Base-by-base conservation (phyloP, 2,329 filamentous ascomycete species). In the Teratosphaeria nubilosa region DNA sequence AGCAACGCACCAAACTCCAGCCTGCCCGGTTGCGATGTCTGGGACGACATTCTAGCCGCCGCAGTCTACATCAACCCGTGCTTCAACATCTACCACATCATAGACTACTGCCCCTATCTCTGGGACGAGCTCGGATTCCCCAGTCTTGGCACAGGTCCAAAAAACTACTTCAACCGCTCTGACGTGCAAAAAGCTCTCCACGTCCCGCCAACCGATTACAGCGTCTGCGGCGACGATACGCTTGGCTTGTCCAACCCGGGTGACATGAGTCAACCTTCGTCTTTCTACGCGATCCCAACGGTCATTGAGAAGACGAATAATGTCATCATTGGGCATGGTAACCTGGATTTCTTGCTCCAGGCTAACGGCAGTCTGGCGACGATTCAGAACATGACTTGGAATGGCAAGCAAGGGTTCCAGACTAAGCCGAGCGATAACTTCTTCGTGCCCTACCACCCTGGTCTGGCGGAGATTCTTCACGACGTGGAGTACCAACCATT, bases 161-260 rank as follows among this genome's bases (percentile, higher is more conserved):
- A 59, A 24, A 55, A 62, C 53, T 72, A 70, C 65, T 72, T 72
- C 67, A 71, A 71, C 62, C 63, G 66, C 7, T 62, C 61, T 3
- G 68, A 70, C 51, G 71, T 73, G 9, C 68, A 73, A 57, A 61
- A 63, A 20, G 68, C 68, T 16, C 66, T 73, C 59, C 64, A 73
- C 60, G 71, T 65, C 14, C 71, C 71, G 4, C 53, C 61, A 10
- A 63, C 63, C 14, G 58, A 66, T 53, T 73, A 66, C 61, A 53
- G 55, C 2, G 60, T 68, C 54, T 72, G 70, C 60, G 61, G 67
- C 30, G 63, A 65, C 50, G 51, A 55, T 14, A 62, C 59, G 34
- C 59, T 68, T 22, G 64, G 68, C 55, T 60, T 59, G 13, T 41
- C 55, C 16, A 31, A 54, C 25, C 56, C 52, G 3, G 61, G 56